Evolutionary conservation across 2,329 filamentous ascomycete species (phyloP), one percentile per base, ranked within the genome.

Genomic region (Cladophialophora exuberans): DNA sequence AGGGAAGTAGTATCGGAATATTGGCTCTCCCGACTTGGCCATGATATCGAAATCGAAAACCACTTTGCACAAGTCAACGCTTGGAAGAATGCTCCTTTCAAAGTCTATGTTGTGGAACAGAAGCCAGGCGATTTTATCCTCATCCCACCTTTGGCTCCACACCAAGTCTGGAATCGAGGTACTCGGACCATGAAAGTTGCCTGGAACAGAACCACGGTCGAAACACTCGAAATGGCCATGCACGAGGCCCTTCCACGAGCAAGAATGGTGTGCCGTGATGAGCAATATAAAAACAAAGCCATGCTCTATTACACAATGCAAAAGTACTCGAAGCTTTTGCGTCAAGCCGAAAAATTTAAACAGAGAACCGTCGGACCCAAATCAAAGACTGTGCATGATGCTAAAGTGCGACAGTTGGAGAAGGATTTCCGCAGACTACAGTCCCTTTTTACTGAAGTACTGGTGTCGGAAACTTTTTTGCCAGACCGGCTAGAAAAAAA

Each of bases 201-300:
- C 0, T 99, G 94, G 94, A 99, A 99, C 70, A 83, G 94, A 22
- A 97, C 90, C 0, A 97, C 92, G 0, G 88, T 89, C 2, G 91
- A 97, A 67, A 97, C 94, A 0, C 79, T 99, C 3, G 88, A 93
- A 61, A 78, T 95, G 70, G 94, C 93, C 0, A 72, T 97, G 17
- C 82, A 85, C 56, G 94, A 97, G 74, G 91, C 93, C 0, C 79
- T 99, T 2, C 91, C 92, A 0, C 90, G 91, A 64, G 90, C 92
- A 7, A 84, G 91, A 10, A 83, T 97, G 63, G 93, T 97, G 2
- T 97, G 94, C 68, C 88, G 94, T 31, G 94, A 99, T 63, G 94
- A 99, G 70, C 93, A 97, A 70, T 99, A 99, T 78, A 97, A 97
- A 71, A 97, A 96, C 75, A 97, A 97, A 70, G 90, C 92, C 4